A percentile compares a stretch with the other conserved stretches of the same genome.
Conservation (phyloP, 495 filamentous ascomycete species). For the Aspergillus bertholletiae region DNA sequence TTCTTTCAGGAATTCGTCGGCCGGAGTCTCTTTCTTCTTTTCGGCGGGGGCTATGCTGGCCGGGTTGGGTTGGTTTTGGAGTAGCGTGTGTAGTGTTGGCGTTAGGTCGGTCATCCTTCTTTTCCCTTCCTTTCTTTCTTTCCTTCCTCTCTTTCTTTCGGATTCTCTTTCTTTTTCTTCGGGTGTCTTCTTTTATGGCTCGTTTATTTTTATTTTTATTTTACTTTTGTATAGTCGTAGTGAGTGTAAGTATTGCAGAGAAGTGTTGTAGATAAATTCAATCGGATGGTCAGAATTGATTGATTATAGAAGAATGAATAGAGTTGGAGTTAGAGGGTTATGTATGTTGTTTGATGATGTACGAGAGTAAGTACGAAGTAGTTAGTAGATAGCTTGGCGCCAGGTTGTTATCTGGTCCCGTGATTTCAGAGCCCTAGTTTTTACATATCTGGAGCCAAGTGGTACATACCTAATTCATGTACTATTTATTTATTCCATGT, state of each 20-base stretch:
- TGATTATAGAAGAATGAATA: constrained; percentile 3
- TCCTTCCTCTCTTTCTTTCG: neutral
- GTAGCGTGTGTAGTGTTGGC: constrained; percentile 56
- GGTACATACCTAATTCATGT: neutral
- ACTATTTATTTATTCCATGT: neutral
- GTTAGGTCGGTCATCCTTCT: constrained; percentile 67
- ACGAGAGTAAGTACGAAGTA: too few species aligned
- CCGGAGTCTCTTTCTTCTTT: constrained; percentile 43
- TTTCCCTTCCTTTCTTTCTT: neutral
- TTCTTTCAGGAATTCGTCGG: constrained; percentile 93
- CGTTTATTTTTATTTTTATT: too few species aligned
- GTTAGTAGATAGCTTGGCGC: neutral
- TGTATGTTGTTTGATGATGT: neutral
- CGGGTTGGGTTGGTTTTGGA: constrained; percentile 32
- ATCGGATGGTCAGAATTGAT: too few species aligned
- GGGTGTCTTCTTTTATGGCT: too few species aligned
- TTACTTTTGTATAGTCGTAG: too few species aligned
- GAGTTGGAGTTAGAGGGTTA: neutral
- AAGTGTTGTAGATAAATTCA: too few species aligned
- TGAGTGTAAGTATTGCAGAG: neutral
- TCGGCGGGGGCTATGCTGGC: neutral
- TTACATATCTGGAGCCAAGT: neutral
- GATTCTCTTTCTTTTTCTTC: too few species aligned
- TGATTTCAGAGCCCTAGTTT: constrained; percentile 14
- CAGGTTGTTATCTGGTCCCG: constrained; percentile 10